Percentiles rank a stretch among this genome's conserved stretches.
These are phyloP conservation scores for Paxillus rubicundulus DNA, from an alignment of 768 basidiomycete genomes.

Conservation along the genomic window DNA sequence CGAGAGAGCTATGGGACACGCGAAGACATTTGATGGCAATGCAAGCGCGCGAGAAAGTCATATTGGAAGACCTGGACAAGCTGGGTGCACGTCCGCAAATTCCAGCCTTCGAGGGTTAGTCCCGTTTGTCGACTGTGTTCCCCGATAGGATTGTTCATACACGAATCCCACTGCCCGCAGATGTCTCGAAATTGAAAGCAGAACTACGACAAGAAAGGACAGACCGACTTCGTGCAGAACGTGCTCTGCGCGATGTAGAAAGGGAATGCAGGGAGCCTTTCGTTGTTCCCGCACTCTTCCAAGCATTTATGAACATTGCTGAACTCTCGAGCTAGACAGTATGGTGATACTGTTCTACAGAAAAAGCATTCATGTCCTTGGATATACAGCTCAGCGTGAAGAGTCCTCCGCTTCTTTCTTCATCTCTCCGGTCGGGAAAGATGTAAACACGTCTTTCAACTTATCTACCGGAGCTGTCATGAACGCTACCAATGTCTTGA, in stretches of 20 bases:
- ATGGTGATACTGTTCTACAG: background rate
- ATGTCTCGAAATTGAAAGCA: conserved; percentile 25
- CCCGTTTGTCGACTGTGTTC: background rate
- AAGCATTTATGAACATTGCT: conserved; percentile 51
- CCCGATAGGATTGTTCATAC: background rate
- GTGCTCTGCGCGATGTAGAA: conserved; percentile 43
- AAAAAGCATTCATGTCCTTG: background rate
- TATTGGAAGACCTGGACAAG: conserved; percentile 22
- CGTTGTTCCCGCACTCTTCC: conserved; percentile 53
- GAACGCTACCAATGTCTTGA: conserved; percentile 56
- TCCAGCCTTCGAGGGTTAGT: background rate
- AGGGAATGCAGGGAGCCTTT: conserved; percentile 53
- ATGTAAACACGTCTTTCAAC: conserved; percentile 52
- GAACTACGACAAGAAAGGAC: conserved; percentile 39
- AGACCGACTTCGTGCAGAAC: conserved; percentile 43
- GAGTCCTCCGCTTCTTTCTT: conserved; percentile 31
- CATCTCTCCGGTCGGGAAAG: conserved; percentile 56
- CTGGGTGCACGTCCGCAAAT: conserved; percentile 9
- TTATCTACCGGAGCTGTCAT: conserved; percentile 57
- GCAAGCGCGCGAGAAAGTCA: conserved; percentile 20
- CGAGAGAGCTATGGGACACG: conserved; percentile 28
- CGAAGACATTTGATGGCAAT: conserved; percentile 22
- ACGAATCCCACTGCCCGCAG: conserved; percentile 1
- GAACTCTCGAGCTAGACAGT: conserved; percentile 35
- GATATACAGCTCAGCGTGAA: background rate